Evolutionary conservation across 2,329 filamentous ascomycete species (phyloP), one percentile per base, ranked within the genome.

Genomic region (Alternaria tenuissima): DNA sequence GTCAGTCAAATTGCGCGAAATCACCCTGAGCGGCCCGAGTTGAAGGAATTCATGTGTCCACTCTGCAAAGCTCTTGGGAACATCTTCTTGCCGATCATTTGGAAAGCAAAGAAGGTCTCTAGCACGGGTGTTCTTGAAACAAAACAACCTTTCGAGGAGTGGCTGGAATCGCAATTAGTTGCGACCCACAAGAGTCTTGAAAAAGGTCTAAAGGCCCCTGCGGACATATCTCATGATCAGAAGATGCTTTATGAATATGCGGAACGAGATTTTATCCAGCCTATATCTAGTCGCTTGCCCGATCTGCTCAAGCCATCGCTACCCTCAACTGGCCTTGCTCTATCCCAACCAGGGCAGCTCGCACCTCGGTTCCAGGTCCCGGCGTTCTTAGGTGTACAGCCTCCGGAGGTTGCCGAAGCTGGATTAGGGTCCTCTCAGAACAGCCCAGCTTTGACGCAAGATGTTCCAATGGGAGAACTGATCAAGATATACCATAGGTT

Each of bases 1-100:
- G 87, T 87, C 20, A 92, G 95, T 71, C 95, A 99, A 76, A 97
- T 99, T 77, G 94, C 95, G 7, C 87, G 95, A 14, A 92, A 97
- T 70, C 95, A 98, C 70, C 95, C 95, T 0, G 96, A 99, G 76
- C 86, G 89, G 56, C 85, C 92, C 2, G 84, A 86, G 20, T 83
- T 87, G 43, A 91, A 96, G 64, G 95, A 99, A 71, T 99, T 99
- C 76, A 91, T 98, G 55, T 99, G 95, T 69, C 95, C 95, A 1
- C 84, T 99, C 1, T 99, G 95, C 82, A 99, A 99, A 79, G 96
- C 95, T 4, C 84, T 99, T 0, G 95, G 95, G 3, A 99, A 99
- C 75, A 88, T 92, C 0, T 99, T 99, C 80, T 78, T 99, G 38
- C 96, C 96, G 0, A 93, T 99, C 63, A 89, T 96, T 38, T 99